Evolutionary conservation across 2,329 filamentous ascomycete species (phyloP).

Genomic region (Aureobasidium sp.): DNA sequence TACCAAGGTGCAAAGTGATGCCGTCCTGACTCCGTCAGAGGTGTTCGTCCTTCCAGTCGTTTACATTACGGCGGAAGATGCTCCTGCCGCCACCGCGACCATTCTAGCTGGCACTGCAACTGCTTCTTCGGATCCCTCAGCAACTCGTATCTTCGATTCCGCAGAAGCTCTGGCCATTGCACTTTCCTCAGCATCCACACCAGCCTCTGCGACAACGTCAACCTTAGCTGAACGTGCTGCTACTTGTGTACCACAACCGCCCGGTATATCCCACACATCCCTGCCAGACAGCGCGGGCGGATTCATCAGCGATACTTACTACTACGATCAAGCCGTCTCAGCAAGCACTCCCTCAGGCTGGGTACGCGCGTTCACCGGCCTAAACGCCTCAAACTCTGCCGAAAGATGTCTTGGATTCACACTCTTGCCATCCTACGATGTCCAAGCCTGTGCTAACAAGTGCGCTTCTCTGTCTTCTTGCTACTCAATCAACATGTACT

Average conservation of each 20-base stretch:
- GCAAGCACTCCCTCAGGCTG: background rate
- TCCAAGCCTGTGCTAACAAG: background rate
- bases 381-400: background rate
- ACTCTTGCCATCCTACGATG: background rate
- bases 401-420: background rate
- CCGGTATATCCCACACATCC: background rate
- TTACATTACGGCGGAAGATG: background rate
- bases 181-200: background rate
- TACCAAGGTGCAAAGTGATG: too few species aligned
- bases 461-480: conserved; percentile 3
- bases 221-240: background rate
- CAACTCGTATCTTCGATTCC: background rate
- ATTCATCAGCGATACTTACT: background rate
- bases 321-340: background rate
- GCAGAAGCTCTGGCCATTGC: background rate
- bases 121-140: background rate
- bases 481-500: conserved; percentile 12
- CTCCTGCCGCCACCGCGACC: background rate
- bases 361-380: background rate
- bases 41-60: background rate
- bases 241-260: background rate
- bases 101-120: background rate
- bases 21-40: background rate
- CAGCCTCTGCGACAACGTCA: background rate
- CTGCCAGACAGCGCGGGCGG: background rate